phyloP scores from a whole-genome alignment of 192 early-diverging fungal species.

The Umbelopsis vinacea region DNA sequence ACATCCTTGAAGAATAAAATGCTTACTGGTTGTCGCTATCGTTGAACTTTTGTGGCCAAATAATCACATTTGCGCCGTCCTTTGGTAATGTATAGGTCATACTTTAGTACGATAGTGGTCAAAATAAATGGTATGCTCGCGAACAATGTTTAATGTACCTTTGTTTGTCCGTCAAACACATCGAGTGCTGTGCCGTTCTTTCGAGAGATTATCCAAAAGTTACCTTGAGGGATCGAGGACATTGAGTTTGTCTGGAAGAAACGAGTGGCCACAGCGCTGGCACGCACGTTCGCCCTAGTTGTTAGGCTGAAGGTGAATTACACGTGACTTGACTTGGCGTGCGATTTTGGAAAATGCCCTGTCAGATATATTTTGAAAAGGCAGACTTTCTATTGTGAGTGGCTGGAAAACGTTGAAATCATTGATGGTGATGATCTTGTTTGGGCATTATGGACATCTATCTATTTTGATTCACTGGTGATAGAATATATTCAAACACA shows the following conservation, averaged over 20 bases:
- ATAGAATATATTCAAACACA: no score
- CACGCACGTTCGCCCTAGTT: background rate
- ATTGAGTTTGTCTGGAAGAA: background rate
- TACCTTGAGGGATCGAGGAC: conserved; percentile 28
- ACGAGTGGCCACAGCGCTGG: background rate
- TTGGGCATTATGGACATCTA: no score
- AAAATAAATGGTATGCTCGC: background rate
- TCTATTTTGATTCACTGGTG: no score
- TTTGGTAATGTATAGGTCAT: background rate
- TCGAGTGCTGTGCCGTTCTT: conserved; percentile 43
- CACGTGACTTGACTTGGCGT: no score
- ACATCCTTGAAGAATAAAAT: background rate
- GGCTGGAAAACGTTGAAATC: no score
- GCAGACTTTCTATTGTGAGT: no score
- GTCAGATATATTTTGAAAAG: no score
- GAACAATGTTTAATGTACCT: conserved; percentile 19
- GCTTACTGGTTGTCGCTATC: conserved; percentile 47
- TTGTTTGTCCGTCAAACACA: conserved; percentile 39
- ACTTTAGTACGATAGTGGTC: background rate
- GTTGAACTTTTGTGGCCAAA: conserved; percentile 46
- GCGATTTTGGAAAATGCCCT: no score
- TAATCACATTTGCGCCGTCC: conserved; percentile 37
- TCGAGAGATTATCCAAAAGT: conserved; percentile 42
- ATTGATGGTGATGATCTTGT: no score
- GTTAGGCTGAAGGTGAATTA: no score